Evolutionary conservation across 2,329 filamentous ascomycete species (phyloP), one percentile per base, ranked within the genome.

Genomic region (Curvularia lunata): DNA sequence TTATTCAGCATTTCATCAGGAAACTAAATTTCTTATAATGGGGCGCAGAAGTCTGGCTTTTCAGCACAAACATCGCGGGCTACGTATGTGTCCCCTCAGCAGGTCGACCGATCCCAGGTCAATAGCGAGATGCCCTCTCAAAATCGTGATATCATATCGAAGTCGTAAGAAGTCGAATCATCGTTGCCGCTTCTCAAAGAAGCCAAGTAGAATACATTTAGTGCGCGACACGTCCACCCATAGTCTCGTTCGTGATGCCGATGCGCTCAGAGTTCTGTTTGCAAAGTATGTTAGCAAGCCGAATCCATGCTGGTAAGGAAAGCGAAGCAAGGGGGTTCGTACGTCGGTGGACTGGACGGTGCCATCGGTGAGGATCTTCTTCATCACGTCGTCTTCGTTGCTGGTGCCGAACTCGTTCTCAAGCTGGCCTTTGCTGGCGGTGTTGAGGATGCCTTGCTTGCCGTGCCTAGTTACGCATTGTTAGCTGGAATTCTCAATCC

Each of bases 371-470:
- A 98, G 81, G 63, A 99, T 97, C 79, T 87, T 82, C 79, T 86
- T 86, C 72, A 98, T 89, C 58, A 90, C 88, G 0, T 94, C 90
- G 7, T 97, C 93, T 23, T 92, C 88, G 53, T 88, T 83, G 67
- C 83, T 80, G 13, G 91, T 94, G 67, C 91, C 92, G 69, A 99
- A 99, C 80, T 98, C 93, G 66, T 88, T 89, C 72, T 95, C 88
- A 4, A 99, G 83, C 46, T 83, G 83, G 42, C 82, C 79, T 65
- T 96, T 91, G 67, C 91, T 90, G 8, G 93, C 92, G 9, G 81
- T 80, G 73, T 97, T 90, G 42, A 90, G 82, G 58, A 88, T 85
- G 55, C 94, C 94, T 77, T 97, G 92, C 43, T 86, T 86, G 65
- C 94, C 94, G 77, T 97, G 92, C 78, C 92, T 96, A 5, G 16